Conservation (phyloP, 306 rosid species). For the Cicer pinnatifidum region DNA sequence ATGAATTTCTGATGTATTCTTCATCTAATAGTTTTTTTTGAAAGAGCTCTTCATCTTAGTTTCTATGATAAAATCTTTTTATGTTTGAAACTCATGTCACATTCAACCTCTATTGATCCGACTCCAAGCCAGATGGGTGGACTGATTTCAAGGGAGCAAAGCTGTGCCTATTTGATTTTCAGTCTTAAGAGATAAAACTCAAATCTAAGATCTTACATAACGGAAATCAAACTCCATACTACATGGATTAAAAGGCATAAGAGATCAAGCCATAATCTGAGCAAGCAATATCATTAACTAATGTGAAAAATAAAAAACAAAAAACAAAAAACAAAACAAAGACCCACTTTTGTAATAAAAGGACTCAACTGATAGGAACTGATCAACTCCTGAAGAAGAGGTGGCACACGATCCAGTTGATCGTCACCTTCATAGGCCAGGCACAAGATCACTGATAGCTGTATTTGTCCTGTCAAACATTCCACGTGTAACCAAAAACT, state of each 20-base stretch:
- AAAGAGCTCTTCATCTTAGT: not conserved
- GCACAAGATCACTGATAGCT: slow-evolving; percentile 70
- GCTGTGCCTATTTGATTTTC: not conserved
- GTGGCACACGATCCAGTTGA: slow-evolving; percentile 57
- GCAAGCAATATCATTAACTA: slow-evolving; percentile 20
- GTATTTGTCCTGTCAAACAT: slow-evolving; percentile 61
- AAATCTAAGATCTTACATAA: not conserved
- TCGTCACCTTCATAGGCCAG: slow-evolving; percentile 59
- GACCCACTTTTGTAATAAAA: slow-evolving; percentile 83
- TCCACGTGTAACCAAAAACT: slow-evolving; percentile 39
- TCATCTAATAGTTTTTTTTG: not conserved
- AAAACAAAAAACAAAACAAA: slow-evolving; percentile 47
- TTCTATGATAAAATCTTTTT: slow-evolving; percentile 8
- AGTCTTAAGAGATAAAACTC: not conserved
- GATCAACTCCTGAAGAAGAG: slow-evolving; percentile 63
- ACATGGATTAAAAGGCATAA: not conserved
- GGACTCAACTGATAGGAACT: slow-evolving; percentile 77
- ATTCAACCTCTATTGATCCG: not conserved
- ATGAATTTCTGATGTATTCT: slow-evolving; percentile 6
- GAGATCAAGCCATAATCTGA: slow-evolving; percentile 29
- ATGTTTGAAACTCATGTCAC: not conserved
- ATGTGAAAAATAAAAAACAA: slow-evolving; percentile 19
- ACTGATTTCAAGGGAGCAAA: not conserved
- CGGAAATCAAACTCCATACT: not conserved
- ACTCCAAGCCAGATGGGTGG: not conserved